Evolutionary conservation across 495 filamentous ascomycete genomes (phyloP), one percentile per base, ranked within the genome.

Genomic region (Penicillium atrosanguineum): DNA sequence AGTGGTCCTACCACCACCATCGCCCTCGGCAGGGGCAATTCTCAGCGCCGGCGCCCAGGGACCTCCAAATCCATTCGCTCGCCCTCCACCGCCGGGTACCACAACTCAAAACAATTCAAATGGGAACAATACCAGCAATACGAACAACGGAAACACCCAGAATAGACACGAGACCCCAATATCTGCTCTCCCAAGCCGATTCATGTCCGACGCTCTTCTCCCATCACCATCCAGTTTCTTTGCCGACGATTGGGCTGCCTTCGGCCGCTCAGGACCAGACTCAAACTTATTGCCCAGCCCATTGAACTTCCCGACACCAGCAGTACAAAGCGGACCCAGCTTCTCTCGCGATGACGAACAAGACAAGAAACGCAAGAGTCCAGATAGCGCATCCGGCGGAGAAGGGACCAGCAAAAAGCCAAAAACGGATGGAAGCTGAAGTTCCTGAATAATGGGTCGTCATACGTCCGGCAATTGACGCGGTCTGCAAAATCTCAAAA

Each of bases 141-240:
- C 62, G 51, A 75, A 55, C 68, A 84, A 65, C 66, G 71, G 82
- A 38, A 84, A 80, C 56, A 84, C 76, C 49, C 84, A 82, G 50
- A 89, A 88, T 65, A 87, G 89, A 56, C 92, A 91, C 54, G 91
- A 97, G 60, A 97, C 94, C 4, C 94, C 94, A 0, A 92, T 96
- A n/a, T 97, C 93, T n/a, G 93, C 94, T 3, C 78, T 98, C 7
- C 94, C 94, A 2, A 94, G 89, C 44, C 83, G 92, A 21, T 97
- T 97, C 68, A 84, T 96, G 41, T 86, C 84, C 25, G 87, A 89
- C 58, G 87, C 87, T 7, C 83, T 95, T 28, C 78, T 97, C 19
- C 92, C 94, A 1, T 91, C 87, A 39, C 94, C 94, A 3, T 90
- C 85, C 48, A 88, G 82, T 54, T 97, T 97, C 71, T 97, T 95